phyloP scores from a whole-genome alignment of 768 basidiomycete species.

The Saitozyma sp. region DNA sequence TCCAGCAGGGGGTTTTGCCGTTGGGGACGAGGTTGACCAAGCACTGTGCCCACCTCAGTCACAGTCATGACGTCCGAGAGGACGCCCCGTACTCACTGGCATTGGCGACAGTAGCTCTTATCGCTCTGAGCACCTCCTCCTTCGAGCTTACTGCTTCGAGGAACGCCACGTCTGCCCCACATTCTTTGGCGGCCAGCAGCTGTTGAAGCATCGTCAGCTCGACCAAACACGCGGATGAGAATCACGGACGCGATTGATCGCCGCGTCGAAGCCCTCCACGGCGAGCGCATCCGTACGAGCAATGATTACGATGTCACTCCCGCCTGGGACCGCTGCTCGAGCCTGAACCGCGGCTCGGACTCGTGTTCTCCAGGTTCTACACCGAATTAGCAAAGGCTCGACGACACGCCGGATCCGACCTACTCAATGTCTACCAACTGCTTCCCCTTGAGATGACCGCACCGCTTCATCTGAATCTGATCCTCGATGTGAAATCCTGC shows the following conservation, averaged over 20 bases:
- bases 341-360: neutral
- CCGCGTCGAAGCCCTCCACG: conserved; percentile 2
- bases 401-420: neutral
- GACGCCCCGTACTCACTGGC: conserved; percentile 50
- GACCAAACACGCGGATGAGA: conserved; percentile 33
- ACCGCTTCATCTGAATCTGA: conserved; percentile 7
- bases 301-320: conserved; percentile 9
- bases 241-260: neutral
- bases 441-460: conserved; percentile 6
- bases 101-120: conserved; percentile 68
- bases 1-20: conserved; percentile 6
- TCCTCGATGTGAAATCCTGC: conserved; percentile 9
- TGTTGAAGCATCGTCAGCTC: neutral
- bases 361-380: conserved; percentile 4
- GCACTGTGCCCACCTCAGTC: neutral
- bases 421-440: conserved; percentile 8
- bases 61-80: too few relatives aligned
- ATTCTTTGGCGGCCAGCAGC: conserved; percentile 64
- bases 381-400: conserved; percentile 46
- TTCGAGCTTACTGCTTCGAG: conserved; percentile 74
- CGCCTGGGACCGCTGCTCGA: conserved; percentile 1
- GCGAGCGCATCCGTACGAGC: conserved; percentile 5
- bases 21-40: conserved; percentile 3
- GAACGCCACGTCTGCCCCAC: conserved; percentile 77
- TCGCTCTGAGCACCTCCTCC: conserved; percentile 65